Conservation (phyloP, 371 early-diverging fungal species). For the Dichotomocladium elegans region DNA sequence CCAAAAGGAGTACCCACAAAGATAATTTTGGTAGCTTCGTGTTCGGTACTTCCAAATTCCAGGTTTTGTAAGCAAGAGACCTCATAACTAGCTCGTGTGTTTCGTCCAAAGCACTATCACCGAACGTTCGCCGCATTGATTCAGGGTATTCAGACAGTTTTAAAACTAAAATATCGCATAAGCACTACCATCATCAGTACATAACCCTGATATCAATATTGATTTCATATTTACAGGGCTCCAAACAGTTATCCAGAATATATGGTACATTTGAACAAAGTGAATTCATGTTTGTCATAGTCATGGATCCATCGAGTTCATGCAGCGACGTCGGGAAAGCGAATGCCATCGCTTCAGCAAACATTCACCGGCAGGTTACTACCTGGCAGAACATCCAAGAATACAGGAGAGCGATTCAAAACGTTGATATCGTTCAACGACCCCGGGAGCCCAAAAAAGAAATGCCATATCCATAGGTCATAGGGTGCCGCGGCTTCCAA, state of each 20-base stretch:
- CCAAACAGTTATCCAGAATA: constrained; percentile 10
- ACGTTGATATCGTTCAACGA: too few relatives aligned
- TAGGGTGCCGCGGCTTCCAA: not conserved
- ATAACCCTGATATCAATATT: too few relatives aligned
- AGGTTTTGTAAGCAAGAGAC: constrained; percentile 3
- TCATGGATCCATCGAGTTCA: constrained; percentile 10
- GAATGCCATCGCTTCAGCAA: constrained; percentile 2
- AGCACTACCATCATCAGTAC: too few relatives aligned
- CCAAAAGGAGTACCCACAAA: constrained; percentile 7
- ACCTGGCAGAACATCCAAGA: too few relatives aligned
- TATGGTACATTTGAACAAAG: constrained; percentile 12
- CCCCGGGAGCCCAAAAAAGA: too few relatives aligned
- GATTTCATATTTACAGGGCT: too few relatives aligned
- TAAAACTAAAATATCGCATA: constrained; percentile 12
- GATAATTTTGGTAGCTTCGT: constrained; percentile 1
- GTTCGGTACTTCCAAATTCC: constrained; percentile 1
- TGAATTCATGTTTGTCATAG: constrained; percentile 8
- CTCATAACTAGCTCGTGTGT: constrained; percentile 7
- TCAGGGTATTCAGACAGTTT: constrained; percentile 7
- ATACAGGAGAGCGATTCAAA: too few relatives aligned
- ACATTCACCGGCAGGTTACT: too few relatives aligned
- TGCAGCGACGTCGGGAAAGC: constrained; percentile 11
- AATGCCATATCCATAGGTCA: too few relatives aligned
- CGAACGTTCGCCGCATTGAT: constrained; percentile 5
- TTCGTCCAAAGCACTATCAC: constrained; percentile 4